Conservation (phyloP, 1,284 basidiomycete species). For the Peniophora sp. region DNA sequence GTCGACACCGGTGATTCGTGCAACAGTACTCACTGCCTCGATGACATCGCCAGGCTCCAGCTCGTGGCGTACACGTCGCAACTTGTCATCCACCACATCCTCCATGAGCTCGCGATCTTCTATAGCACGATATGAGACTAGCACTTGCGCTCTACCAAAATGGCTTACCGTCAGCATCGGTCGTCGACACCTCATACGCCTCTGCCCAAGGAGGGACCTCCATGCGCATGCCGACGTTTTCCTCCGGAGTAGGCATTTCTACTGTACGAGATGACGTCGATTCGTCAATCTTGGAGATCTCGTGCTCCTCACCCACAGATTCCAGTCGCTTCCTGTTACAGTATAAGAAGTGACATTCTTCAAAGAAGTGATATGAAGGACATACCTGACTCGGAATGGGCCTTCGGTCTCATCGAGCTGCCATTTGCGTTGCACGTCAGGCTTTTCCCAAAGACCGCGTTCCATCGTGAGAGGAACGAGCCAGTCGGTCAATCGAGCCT, state of each 20-base stretch:
- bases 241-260: conserved; percentile 50
- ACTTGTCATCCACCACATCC: conserved; percentile 71
- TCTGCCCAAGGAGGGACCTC: conserved; percentile 78
- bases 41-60: conserved; percentile 88
- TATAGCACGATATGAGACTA: conserved; percentile 2
- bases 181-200: conserved; percentile 63
- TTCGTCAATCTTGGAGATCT: conserved; percentile 43
- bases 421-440: conserved; percentile 50
- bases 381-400: conserved; percentile 72
- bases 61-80: conserved; percentile 73
- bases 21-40: conserved; percentile 83
- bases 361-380: conserved; percentile 1
- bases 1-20: conserved; percentile 81
- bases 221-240: conserved; percentile 48
- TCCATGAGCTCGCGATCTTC: conserved; percentile 53
- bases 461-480: conserved; percentile 53
- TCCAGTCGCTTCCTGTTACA: conserved; percentile 68
- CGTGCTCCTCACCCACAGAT: conserved; percentile 41
- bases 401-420: conserved; percentile 85
- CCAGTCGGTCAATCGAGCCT: conserved; percentile 55
- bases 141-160: background rate
- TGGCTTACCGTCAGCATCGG: conserved; percentile 49
- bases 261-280: conserved; percentile 45
- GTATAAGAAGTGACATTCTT: background rate
- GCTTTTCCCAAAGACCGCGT: conserved; percentile 72